Percentiles rank a stretch among this genome's conserved stretches.
Conservation (phyloP, 1,284 basidiomycete genomes). For the Sporisorium reilianum region DNA sequence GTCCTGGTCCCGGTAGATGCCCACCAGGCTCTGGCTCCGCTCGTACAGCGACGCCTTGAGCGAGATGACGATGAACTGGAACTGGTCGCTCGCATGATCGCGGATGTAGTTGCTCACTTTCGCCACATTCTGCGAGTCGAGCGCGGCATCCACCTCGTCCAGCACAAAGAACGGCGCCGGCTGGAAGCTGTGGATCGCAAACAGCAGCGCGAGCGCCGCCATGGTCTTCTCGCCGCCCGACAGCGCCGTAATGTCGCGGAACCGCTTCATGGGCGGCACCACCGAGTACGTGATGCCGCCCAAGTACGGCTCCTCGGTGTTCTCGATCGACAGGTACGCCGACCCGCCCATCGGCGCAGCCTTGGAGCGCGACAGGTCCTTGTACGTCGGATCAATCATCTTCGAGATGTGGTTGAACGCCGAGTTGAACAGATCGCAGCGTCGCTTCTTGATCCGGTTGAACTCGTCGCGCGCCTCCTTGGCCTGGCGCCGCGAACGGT, state of each 20-base stretch:
- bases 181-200: conserved; percentile 93
- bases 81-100: conserved; percentile 72
- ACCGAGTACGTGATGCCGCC: conserved; percentile 98
- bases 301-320: conserved; percentile 96
- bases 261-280: conserved; percentile 96
- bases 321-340: conserved; percentile 94
- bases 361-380: conserved; percentile 95
- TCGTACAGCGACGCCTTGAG: conserved; percentile 85
- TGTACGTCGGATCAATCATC: conserved; percentile 94
- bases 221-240: conserved; percentile 99
- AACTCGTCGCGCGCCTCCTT: conserved; percentile 90
- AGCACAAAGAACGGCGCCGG: conserved; percentile 98
- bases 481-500: conserved; percentile 78
- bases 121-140: conserved; percentile 71
- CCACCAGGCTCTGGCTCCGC: conserved; percentile 88
- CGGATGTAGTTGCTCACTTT: conserved; percentile 67
- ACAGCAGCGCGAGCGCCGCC: conserved; percentile 91
- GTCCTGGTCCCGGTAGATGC: conserved; percentile 93
- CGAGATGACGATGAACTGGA: conserved; percentile 98
- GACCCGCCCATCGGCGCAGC: conserved; percentile 93
- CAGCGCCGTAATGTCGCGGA: conserved; percentile 98
- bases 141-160: conserved; percentile 96
- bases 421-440: conserved; percentile 86
- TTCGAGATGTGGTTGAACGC: conserved; percentile 96
- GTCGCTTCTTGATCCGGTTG: conserved; percentile 81